These are phyloP conservation scores for Bruguiera sexangula DNA, from an alignment of 345 rosid species.

Conservation along the genomic window DNA sequence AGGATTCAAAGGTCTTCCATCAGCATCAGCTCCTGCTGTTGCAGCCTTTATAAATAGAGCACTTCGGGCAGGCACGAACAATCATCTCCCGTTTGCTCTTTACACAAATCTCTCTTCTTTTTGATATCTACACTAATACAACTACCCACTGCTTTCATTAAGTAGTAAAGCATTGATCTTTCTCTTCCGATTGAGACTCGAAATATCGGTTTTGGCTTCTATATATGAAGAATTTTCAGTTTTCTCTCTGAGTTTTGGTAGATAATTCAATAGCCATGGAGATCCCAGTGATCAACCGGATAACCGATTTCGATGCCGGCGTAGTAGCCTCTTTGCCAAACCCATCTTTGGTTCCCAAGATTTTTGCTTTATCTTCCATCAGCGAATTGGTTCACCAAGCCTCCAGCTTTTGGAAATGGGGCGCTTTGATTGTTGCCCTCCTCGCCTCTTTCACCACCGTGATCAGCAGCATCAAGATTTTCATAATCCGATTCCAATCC, in stretches of 20 bases:
- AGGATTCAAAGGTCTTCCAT: too few relatives aligned
- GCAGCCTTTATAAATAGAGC: too few relatives aligned
- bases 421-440: conserved; percentile 56
- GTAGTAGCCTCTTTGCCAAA: conserved; percentile 28
- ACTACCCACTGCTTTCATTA: too few relatives aligned
- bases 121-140: too few relatives aligned
- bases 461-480: conserved; percentile 36
- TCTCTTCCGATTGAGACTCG: too few relatives aligned
- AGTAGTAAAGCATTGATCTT: too few relatives aligned
- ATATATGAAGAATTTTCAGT: neutral
- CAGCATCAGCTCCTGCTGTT: too few relatives aligned
- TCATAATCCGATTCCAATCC: conserved; percentile 34
- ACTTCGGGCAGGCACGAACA: too few relatives aligned
- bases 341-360: conserved; percentile 34
- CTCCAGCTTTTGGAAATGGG: conserved; percentile 61
- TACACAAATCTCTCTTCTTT: too few relatives aligned
- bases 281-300: conserved; percentile 54
- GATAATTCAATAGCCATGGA: conserved; percentile 37
- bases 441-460: conserved; percentile 57
- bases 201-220: too few relatives aligned
- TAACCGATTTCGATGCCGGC: conserved; percentile 56
- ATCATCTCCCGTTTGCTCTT: too few relatives aligned
- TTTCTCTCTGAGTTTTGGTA: neutral
- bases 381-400: conserved; percentile 28
- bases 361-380: conserved; percentile 4